Percentiles rank a stretch among this genome's conserved stretches.
Evolutionary conservation across 352 stramenopile genomes (phyloP).

Genomic region (Pythium dissimile): DNA sequence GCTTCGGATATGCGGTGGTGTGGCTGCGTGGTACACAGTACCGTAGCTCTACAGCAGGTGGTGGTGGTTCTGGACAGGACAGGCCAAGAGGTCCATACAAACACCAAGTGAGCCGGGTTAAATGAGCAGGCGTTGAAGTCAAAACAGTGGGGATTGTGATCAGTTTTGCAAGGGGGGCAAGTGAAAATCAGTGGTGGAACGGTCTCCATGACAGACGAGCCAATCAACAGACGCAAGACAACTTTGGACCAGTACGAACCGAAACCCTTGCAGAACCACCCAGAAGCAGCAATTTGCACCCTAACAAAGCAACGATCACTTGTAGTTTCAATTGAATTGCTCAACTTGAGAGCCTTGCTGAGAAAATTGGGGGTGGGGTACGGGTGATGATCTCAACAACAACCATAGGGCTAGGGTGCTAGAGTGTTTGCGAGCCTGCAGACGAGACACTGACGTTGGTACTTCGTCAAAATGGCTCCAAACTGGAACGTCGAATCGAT

Average conservation of each 20-base stretch:
- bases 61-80: not conserved
- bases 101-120: conserved; percentile 4
- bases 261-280: not conserved
- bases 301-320: not conserved
- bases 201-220: not conserved
- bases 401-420: not conserved
- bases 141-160: conserved; percentile 10
- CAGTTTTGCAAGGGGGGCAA: conserved; percentile 20
- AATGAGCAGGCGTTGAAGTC: conserved; percentile 11
- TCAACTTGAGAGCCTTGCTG: not conserved
- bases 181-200: conserved; percentile 21
- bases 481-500: not conserved
- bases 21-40: conserved; percentile 13
- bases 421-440: not conserved
- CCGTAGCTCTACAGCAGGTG: not conserved
- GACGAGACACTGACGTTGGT: not conserved
- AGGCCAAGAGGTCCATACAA: not conserved
- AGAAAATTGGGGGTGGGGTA: conserved; percentile 4
- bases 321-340: not conserved
- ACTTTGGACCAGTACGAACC: conserved; percentile 14
- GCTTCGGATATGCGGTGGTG: too few species aligned
- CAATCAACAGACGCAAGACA: not conserved
- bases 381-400: not conserved
- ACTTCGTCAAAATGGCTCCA: not conserved
- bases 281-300: not conserved